A percentile compares a stretch with the other conserved stretches of the same genome.
phyloP scores from a whole-genome alignment of 768 basidiomycete genomes.

The Mycena metata region DNA sequence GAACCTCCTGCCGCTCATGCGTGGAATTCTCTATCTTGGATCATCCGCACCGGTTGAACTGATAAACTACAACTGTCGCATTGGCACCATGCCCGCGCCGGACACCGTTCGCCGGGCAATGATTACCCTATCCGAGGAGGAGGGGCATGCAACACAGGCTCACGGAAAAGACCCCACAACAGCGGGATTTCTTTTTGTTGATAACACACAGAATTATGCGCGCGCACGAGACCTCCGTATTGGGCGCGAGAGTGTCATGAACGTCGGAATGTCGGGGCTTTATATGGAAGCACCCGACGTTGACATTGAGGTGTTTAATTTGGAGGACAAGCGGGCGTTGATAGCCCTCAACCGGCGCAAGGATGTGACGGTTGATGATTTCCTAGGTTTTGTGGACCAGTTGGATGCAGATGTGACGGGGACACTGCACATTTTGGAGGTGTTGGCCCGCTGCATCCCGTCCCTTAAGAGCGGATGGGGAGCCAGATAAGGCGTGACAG shows the following conservation, averaged over 20 bases:
- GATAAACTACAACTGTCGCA: slow-evolving; percentile 30
- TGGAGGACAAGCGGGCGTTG: not conserved
- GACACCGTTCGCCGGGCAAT: not conserved
- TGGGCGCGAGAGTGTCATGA: slow-evolving; percentile 17
- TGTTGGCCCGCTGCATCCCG: not conserved
- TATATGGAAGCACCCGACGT: slow-evolving; percentile 11
- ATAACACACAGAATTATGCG: slow-evolving; percentile 1
- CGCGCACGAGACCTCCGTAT: not conserved
- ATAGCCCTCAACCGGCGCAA: not conserved
- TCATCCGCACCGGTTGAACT: slow-evolving; percentile 34
- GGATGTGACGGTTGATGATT: slow-evolving; percentile 5
- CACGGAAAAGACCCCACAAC: not conserved
- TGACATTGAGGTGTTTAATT: not conserved
- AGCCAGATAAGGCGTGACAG: no score
- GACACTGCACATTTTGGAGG: not conserved
- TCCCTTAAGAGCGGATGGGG: not conserved
- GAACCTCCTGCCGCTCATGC: slow-evolving; percentile 38
- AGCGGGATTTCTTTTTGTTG: not conserved
- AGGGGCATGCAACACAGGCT: not conserved
- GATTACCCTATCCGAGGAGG: not conserved
- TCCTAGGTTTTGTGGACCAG: slow-evolving; percentile 12
- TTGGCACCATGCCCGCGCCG: slow-evolving; percentile 14
- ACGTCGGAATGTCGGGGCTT: slow-evolving; percentile 15
- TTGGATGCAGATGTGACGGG: slow-evolving; percentile 4
- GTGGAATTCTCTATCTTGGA: slow-evolving; percentile 40